Evolutionary conservation across 2,329 filamentous ascomycete species (phyloP).

Genomic region (Gliomastix tumulicola): DNA sequence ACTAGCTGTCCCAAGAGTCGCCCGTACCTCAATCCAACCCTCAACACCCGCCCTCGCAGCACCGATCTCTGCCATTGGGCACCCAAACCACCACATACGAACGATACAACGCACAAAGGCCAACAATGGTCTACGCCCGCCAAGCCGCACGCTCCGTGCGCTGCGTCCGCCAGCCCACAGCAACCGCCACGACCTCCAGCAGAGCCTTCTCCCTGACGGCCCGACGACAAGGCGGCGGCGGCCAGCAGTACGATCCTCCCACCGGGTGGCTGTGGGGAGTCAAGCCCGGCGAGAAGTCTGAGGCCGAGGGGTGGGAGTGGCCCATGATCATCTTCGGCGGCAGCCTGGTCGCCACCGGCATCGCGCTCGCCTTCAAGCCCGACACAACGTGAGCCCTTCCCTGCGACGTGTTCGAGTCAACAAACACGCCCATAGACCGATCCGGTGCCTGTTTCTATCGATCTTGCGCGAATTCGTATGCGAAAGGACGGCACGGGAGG

Average conservation of each 20-base stretch:
- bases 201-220: constrained; percentile 37
- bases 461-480: too few relatives aligned
- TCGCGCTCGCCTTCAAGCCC: constrained; percentile 93
- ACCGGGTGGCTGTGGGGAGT: constrained; percentile 89
- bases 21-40: too few relatives aligned
- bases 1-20: too few relatives aligned
- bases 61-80: too few relatives aligned
- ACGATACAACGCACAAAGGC: too few relatives aligned
- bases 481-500: not conserved
- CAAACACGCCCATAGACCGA: too few relatives aligned
- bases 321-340: constrained; percentile 80
- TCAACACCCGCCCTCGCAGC: too few relatives aligned
- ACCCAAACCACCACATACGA: too few relatives aligned
- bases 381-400: constrained; percentile 84
- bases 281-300: constrained; percentile 89
- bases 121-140: constrained; percentile 26
- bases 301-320: constrained; percentile 95
- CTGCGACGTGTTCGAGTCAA: too few relatives aligned
- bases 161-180: constrained; percentile 24
- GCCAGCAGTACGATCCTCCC: constrained; percentile 79
- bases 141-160: constrained; percentile 26
- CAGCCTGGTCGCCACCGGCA: constrained; percentile 62
- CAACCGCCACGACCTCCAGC: constrained; percentile 10
- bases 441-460: too few relatives aligned
- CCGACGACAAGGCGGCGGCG: constrained; percentile 30